Evolutionary conservation across 2,329 filamentous ascomycete species (phyloP).

Genomic region (Arachnomyces sp.): DNA sequence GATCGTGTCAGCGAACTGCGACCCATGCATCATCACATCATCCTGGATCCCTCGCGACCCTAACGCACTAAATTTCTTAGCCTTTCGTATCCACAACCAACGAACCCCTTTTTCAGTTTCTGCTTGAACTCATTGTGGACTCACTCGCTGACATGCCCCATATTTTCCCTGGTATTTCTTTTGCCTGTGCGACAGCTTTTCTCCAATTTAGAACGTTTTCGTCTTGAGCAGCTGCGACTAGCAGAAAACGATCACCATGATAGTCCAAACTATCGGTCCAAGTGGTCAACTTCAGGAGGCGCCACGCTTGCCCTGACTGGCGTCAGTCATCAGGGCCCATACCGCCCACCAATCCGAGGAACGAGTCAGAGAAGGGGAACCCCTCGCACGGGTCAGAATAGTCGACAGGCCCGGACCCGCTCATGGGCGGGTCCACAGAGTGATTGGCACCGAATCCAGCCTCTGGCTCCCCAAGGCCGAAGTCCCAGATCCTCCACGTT

Average conservation of each 20-base stretch:
- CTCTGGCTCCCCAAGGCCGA: too few species aligned
- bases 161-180: constrained; percentile 11
- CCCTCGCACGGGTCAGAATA: constrained; percentile 3
- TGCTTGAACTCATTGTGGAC: too few species aligned
- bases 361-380: constrained; percentile 5
- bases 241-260: constrained; percentile 23
- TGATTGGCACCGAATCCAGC: too few species aligned
- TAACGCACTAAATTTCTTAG: too few species aligned
- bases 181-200: constrained; percentile 24
- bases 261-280: constrained; percentile 15
- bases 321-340: background rate
- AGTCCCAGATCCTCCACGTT: too few species aligned
- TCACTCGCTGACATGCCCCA: background rate
- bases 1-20: too few species aligned
- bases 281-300: constrained; percentile 5
- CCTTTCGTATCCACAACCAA: too few species aligned
- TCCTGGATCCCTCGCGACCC: too few species aligned
- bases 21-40: too few species aligned
- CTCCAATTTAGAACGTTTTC: constrained; percentile 33
- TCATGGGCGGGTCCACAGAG: constrained; percentile 1
- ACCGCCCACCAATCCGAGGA: background rate
- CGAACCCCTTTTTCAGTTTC: too few species aligned
- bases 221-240: constrained; percentile 24
- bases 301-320: background rate
- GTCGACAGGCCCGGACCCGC: constrained; percentile 11